Percentiles rank a stretch among this genome's conserved stretches.
phyloP scores from a whole-genome alignment of 768 basidiomycete species.

The Auriscalpium microsporum region DNA sequence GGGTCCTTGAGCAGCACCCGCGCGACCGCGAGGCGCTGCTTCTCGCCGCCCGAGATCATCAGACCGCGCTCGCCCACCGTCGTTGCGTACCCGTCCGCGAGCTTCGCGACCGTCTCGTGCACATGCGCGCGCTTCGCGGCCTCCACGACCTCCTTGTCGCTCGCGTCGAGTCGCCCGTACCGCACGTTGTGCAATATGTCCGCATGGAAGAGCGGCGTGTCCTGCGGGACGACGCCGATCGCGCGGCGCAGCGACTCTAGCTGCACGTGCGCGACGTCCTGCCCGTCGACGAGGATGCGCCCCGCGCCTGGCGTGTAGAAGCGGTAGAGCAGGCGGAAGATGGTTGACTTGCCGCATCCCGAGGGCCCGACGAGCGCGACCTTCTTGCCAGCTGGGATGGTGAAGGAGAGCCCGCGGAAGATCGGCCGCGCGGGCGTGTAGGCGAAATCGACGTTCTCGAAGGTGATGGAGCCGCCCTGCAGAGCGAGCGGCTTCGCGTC shows the following conservation, averaged over 20 bases:
- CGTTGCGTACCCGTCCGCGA: conserved; percentile 84
- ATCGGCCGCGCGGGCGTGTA: conserved; percentile 92
- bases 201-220: conserved; percentile 95
- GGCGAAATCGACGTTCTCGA: conserved; percentile 85
- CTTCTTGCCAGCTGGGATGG: conserved; percentile 92
- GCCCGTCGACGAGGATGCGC: conserved; percentile 78
- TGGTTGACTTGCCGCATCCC: conserved; percentile 95
- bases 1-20: conserved; percentile 90
- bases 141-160: conserved; percentile 79
- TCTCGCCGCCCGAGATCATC: conserved; percentile 99
- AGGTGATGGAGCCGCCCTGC: conserved; percentile 80
- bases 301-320: conserved; percentile 87
- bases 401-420: conserved; percentile 81
- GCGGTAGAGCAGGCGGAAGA: conserved; percentile 87
- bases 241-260: conserved; percentile 60
- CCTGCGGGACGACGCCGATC: conserved; percentile 95
- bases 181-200: conserved; percentile 93
- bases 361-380: conserved; percentile 96
- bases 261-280: conserved; percentile 70
- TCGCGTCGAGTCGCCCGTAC: conserved; percentile 83
- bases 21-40: conserved; percentile 93
- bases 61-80: conserved; percentile 93
- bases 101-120: conserved; percentile 62
- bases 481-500: conserved; percentile 60
- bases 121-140: conserved; percentile 85